Conservation (phyloP, 1,284 basidiomycete genomes). For the Boletus calvinii region DNA sequence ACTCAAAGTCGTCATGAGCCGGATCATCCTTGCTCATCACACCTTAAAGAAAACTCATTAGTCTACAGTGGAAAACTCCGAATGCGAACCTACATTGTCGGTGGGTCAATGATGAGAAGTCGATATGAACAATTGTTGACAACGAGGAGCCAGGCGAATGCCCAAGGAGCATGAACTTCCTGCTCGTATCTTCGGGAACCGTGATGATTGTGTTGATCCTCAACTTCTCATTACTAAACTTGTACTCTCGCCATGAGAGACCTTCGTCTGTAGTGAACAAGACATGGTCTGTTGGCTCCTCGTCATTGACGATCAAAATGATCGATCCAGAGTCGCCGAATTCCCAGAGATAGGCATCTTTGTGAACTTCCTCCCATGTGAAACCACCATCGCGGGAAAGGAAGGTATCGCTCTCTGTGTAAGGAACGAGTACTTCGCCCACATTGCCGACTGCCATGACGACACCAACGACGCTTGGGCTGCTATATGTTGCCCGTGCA, state of each 20-base stretch:
- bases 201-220: constrained; percentile 82
- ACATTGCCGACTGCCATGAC: constrained; percentile 98
- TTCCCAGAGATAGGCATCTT: constrained; percentile 97
- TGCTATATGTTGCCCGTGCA: constrained; percentile 88
- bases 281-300: constrained; percentile 87
- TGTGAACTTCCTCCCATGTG: constrained; percentile 98
- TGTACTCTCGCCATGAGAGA: constrained; percentile 82
- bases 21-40: constrained; percentile 68
- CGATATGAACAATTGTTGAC: constrained; percentile 80
- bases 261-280: constrained; percentile 91
- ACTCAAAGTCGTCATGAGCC: constrained; percentile 85
- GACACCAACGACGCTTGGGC: constrained; percentile 87
- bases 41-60: constrained; percentile 45
- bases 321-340: constrained; percentile 97
- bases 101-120: constrained; percentile 80
- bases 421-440: constrained; percentile 78
- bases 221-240: constrained; percentile 75
- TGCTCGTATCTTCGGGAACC: constrained; percentile 87
- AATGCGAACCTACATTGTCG: constrained; percentile 61
- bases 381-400: constrained; percentile 95
- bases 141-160: constrained; percentile 48
- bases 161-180: constrained; percentile 89
- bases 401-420: constrained; percentile 93
- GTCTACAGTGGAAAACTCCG: not conserved
- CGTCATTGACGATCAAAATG: constrained; percentile 92